phyloP scores from a whole-genome alignment of 208 protist species.

The Acanthamoeba sp. region DNA sequence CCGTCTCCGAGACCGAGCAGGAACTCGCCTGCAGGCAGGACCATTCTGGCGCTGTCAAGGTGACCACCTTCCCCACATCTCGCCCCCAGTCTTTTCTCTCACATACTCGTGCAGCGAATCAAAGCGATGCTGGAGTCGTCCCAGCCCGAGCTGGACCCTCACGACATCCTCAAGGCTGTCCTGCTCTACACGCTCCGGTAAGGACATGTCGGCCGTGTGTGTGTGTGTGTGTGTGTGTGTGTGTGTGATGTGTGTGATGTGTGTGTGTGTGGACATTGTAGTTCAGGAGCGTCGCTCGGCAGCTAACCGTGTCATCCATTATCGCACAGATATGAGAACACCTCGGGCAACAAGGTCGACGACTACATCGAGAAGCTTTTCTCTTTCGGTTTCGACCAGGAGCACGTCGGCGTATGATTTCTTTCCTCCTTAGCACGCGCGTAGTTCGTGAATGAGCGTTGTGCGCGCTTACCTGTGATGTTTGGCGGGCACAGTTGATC shows the following conservation, averaged over 20 bases:
- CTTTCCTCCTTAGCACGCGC: no score
- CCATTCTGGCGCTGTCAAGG: conserved; percentile 89
- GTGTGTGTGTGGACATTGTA: no score
- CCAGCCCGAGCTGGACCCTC: conserved; percentile 26
- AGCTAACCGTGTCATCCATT: no score
- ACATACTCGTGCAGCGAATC: neutral
- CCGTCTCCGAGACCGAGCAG: conserved; percentile 97
- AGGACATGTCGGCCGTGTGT: neutral
- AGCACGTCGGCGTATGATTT: conserved; percentile 20
- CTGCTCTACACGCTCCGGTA: conserved; percentile 54
- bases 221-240: neutral
- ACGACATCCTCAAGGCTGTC: conserved; percentile 53
- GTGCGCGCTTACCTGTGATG: no score
- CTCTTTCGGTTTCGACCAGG: conserved; percentile 40
- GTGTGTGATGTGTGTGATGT: no score
- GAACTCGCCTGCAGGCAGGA: conserved; percentile 92
- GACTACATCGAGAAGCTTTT: conserved; percentile 68
- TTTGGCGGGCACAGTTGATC: conserved; percentile 22
- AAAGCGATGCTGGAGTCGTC: conserved; percentile 36
- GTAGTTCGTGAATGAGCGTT: no score
- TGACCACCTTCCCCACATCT: neutral
- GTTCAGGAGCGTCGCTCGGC: no score
- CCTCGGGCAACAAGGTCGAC: conserved; percentile 53
- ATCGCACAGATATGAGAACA: conserved; percentile 67
- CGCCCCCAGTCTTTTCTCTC: no score